Evolutionary conservation across 2,329 filamentous ascomycete species (phyloP), one percentile per base, ranked within the genome.

Genomic region (Trichophyton benhamiae): DNA sequence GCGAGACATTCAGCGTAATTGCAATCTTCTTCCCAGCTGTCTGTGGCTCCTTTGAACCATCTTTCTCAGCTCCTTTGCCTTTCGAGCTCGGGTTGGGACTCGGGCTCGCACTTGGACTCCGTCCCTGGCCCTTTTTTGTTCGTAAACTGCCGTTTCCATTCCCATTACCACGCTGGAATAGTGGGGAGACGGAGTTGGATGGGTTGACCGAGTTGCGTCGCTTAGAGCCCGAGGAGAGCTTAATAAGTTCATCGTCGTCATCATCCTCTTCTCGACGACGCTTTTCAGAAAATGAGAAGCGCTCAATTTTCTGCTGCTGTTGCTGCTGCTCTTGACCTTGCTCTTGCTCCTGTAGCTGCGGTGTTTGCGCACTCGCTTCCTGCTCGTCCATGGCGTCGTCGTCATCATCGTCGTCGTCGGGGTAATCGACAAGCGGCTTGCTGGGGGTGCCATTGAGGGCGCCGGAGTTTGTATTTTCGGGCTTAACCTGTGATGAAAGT

Each of bases 161-260:
- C n/a, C 52, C 52, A 20, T 55, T 55, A 27, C 55, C 55, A 20
- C 41, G 42, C 57, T 59, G 36, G 15, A 59, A 55, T 17, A 36
- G 17, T 1, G 52, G 52, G 1, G 58, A 59, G 0, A 64, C 58
- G 17, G 64, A 46, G 57, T 72, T 69, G 38, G 70, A 71, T 11
- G 70, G 75, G 8, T 44, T 57, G 17, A 57, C 58, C 11, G 76
- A 78, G 62, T 75, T 78, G 62, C 77, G 72, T 59, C 78, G 72
- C 66, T 79, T 79, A 1, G 75, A 72, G 25, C 72, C 75, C 8
- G 73, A 71, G 65, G 89, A 84, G 67, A 96, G 80, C 74, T 94
- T 95, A 60, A 86, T 85, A n/a, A 97, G 77, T 69, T 92, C 89
- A 66, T 96, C 91, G 61, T 96, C 91, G 53, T 96, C 92, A 64